phyloP scores from a whole-genome alignment of 176 grass and related monocot genomes.

The Oryza meridionalis region DNA sequence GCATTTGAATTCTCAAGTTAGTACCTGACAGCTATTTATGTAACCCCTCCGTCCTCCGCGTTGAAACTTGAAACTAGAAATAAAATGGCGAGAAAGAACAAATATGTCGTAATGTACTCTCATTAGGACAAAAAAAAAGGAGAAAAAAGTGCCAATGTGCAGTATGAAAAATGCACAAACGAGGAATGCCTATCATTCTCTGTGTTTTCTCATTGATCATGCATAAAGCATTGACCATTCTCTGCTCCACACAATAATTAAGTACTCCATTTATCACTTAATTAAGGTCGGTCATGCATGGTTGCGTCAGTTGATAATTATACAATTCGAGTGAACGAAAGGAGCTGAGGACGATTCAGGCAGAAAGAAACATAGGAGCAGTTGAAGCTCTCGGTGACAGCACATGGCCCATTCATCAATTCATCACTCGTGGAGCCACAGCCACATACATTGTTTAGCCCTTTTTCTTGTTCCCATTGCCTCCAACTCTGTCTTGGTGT shows the following conservation, averaged over 20 bases:
- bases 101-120: too few relatives aligned
- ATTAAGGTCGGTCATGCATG: not conserved
- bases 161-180: not conserved
- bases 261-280: not conserved
- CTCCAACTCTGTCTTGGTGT: not conserved
- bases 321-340: not conserved
- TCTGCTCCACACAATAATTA: not conserved
- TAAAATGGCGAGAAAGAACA: too few relatives aligned
- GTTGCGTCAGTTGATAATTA: not conserved
- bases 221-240: not conserved
- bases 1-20: too few relatives aligned
- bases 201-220: not conserved
- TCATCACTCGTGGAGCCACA: not conserved
- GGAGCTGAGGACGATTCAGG: not conserved
- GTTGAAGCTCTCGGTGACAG: not conserved
- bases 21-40: too few relatives aligned
- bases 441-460: too few relatives aligned
- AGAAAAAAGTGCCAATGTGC: too few relatives aligned
- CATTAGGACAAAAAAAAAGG: too few relatives aligned
- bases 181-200: not conserved
- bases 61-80: too few relatives aligned
- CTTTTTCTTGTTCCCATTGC: not conserved
- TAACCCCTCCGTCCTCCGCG: too few relatives aligned
- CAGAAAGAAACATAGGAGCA: not conserved
- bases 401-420: not conserved